Base-by-base conservation (phyloP, 2,329 filamentous ascomycete genomes). In the Cladobotryum mycophilum region DNA sequence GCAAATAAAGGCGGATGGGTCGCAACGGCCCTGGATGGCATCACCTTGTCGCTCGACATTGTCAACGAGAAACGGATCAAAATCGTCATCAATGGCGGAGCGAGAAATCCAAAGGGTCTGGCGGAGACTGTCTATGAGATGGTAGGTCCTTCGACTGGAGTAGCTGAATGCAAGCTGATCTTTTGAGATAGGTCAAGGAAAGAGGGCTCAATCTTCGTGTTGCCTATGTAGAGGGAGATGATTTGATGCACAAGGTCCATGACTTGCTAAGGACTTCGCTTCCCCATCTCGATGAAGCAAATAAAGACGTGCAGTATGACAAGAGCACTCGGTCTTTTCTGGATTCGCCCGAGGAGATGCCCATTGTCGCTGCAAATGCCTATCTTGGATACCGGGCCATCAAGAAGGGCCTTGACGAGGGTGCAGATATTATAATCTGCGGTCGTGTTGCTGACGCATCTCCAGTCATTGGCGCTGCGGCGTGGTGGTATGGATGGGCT, bases 11-110 rank as follows among this genome's bases (percentile, higher is more conserved):
- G 42, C 2, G 61, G 60, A 20, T 64, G 60, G 48, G 56, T 58
- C 11, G 37, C 34, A 7, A 55, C 55, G 0, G 61, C 61, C 2
- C 53, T 59, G 33, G 56, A 58, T 12, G 63, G 63, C 3, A 49
- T 65, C 33, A 44, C 53, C 18, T 51, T 57, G 54, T 56, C 61
- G 0, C 48, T 66, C 3, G 56, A 61, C 15, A 77, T 54, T 62
- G 69, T 64, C 13, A 52, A 60, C 2, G 63, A 73, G 45, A 73
- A 77, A 53, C 59, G 68, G 0, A 81, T 81, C 63, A 79, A 77
- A 53, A 67, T 82, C 12, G 67, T 80, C 35, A 67, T 80, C 49
- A 81, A 82, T 56, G 79, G 79, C 2, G 80, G 80, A 1, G 76
- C 73, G 2, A 68, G 77, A 14, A 77, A 82, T 51, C 80, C 80